phyloP scores from a whole-genome alignment of 2,329 filamentous ascomycete genomes.

The Alternaria arbusti region DNA sequence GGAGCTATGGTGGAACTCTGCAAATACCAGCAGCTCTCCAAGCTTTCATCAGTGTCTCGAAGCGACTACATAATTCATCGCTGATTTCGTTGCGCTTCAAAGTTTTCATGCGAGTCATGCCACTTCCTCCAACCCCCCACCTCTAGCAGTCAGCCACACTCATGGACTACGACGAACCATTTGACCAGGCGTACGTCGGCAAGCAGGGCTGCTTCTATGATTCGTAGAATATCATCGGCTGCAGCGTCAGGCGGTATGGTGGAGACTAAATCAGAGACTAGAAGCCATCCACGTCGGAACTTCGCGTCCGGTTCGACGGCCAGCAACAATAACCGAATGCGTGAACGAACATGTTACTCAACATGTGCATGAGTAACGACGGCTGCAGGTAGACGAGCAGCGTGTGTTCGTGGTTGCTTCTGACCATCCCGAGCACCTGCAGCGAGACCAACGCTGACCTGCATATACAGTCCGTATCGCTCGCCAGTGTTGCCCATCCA shows the following conservation, averaged over 20 bases:
- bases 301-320: constrained; percentile 32
- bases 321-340: constrained; percentile 32
- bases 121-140: constrained; percentile 7
- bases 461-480: constrained; percentile 18
- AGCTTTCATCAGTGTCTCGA: not conserved
- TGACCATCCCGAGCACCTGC: constrained; percentile 21
- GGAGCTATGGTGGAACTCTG: not conserved
- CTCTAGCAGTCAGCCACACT: constrained; percentile 20
- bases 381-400: constrained; percentile 24
- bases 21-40: not conserved
- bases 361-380: constrained; percentile 35
- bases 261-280: constrained; percentile 26
- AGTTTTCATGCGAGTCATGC: not conserved
- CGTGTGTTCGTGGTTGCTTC: constrained; percentile 23
- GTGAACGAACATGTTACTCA: constrained; percentile 31
- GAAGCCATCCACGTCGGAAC: constrained; percentile 24
- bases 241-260: constrained; percentile 24
- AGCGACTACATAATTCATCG: not conserved
- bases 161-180: constrained; percentile 13
- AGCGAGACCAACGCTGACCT: constrained; percentile 26
- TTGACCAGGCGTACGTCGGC: constrained; percentile 17
- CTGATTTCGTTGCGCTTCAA: not conserved
- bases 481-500: not conserved
- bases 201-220: constrained; percentile 15
- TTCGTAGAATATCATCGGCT: constrained; percentile 14